These are phyloP conservation scores for Aureobasidium sp. DNA, from an alignment of 2,329 filamentous ascomycete species.

Conservation along the genomic window DNA sequence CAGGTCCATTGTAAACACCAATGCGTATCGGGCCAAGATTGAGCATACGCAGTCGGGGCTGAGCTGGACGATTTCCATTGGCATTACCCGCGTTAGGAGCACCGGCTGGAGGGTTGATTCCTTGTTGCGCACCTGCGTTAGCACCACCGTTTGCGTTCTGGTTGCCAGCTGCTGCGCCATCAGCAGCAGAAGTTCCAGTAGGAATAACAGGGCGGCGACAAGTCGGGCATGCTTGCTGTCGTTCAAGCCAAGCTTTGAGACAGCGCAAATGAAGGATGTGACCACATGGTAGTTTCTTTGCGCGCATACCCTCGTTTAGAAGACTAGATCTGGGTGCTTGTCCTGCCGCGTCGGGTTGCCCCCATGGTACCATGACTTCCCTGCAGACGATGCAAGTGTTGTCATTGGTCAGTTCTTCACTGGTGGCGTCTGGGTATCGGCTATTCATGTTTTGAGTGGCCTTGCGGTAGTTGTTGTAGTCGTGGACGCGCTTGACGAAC, in stretches of 20 bases:
- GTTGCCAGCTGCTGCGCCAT: not conserved
- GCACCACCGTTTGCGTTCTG: conserved; percentile 1
- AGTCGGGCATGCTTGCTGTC: conserved; percentile 94
- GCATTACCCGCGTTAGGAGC: conserved; percentile 3
- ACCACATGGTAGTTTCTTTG: conserved; percentile 94
- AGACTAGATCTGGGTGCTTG: conserved; percentile 22
- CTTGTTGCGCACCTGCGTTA: not conserved
- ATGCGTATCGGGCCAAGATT: conserved; percentile 69
- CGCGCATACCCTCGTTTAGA: conserved; percentile 65
- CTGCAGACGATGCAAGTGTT: conserved; percentile 97
- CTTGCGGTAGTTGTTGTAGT: conserved; percentile 82
- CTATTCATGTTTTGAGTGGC: conserved; percentile 91
- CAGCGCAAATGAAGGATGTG: conserved; percentile 94
- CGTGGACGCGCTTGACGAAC: conserved; percentile 81
- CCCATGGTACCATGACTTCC: conserved; percentile 88
- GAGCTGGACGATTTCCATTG: not conserved
- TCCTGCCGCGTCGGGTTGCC: conserved; percentile 38
- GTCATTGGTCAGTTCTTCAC: conserved; percentile 75
- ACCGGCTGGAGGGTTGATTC: not conserved
- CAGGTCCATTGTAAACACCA: conserved; percentile 58
- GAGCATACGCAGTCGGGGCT: conserved; percentile 43
- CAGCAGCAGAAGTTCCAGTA: conserved; percentile 9
- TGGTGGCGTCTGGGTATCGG: conserved; percentile 80
- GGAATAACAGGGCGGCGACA: conserved; percentile 69
- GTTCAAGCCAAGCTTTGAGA: conserved; percentile 91